phyloP scores from a whole-genome alignment of 2,329 filamentous ascomycete species.

The Nothopassalora personata region DNA sequence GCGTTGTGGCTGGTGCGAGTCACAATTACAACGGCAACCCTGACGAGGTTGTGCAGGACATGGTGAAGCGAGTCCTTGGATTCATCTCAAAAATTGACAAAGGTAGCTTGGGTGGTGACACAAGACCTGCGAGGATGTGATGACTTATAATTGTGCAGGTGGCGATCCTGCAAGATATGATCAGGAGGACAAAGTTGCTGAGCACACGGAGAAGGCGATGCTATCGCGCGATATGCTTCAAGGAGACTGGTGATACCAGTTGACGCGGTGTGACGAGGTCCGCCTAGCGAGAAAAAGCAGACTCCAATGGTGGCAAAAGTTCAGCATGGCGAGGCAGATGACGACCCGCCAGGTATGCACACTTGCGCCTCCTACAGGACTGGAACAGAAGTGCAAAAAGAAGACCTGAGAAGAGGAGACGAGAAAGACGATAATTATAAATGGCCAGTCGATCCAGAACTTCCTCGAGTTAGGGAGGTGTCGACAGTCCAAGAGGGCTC shows the following conservation, averaged over 20 bases:
- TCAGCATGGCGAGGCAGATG: too few species aligned
- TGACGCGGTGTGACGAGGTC: too few species aligned
- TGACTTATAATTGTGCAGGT: neutral
- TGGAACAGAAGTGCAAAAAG: too few species aligned
- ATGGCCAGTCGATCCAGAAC: too few species aligned
- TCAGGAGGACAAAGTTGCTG: neutral
- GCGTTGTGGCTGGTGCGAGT: conserved; percentile 45
- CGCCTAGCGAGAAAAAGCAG: too few species aligned
- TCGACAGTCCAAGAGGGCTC: too few species aligned
- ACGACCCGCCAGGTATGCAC: too few species aligned
- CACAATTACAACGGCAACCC: conserved; percentile 49
- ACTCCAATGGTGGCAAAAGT: too few species aligned
- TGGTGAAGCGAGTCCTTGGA: conserved; percentile 47
- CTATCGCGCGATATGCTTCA: neutral
- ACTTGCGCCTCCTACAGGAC: too few species aligned
- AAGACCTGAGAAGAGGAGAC: too few species aligned
- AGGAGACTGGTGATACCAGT: neutral
- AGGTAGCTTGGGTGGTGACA: conserved; percentile 10
- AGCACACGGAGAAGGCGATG: neutral
- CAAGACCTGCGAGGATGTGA: conserved; percentile 7
- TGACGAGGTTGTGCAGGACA: conserved; percentile 43
- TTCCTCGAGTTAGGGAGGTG: too few species aligned
- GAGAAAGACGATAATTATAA: too few species aligned
- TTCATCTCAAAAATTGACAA: conserved; percentile 40
- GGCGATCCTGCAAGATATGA: neutral